A percentile compares a stretch with the other conserved stretches of the same genome.
Conservation (phyloP, 83 land plant species). For the Picea abies region DNA sequence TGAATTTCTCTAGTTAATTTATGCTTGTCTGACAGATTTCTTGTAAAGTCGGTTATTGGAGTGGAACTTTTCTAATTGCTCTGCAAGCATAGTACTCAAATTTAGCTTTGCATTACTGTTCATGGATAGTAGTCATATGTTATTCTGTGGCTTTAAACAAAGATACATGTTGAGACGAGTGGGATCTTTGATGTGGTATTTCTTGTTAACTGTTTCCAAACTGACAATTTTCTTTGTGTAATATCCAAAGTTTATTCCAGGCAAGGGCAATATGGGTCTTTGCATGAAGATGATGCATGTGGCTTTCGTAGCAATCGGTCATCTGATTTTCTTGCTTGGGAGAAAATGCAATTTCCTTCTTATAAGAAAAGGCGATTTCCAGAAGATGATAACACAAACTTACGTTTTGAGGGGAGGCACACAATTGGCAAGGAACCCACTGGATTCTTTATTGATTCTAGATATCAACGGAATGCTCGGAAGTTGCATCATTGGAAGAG, state of each 20-base stretch:
- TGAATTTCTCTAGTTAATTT: too few species aligned
- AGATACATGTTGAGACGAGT: too few species aligned
- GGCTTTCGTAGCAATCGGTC: not conserved
- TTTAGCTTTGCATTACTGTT: too few species aligned
- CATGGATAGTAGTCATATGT: too few species aligned
- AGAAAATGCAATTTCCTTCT: not conserved
- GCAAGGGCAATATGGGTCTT: not conserved
- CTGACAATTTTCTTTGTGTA: not conserved
- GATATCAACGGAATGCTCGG: not conserved
- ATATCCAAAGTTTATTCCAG: conserved; percentile 2
- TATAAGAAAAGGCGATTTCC: not conserved
- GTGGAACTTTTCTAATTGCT: too few species aligned
- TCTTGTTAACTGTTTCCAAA: too few species aligned
- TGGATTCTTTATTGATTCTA: not conserved
- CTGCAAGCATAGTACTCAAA: too few species aligned
- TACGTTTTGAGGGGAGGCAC: not conserved
- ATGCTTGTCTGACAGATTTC: too few species aligned
- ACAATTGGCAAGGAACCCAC: not conserved
- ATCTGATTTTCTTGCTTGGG: not conserved
- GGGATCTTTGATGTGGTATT: too few species aligned
- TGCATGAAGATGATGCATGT: not conserved
- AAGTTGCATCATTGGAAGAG: not conserved
- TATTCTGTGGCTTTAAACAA: too few species aligned
- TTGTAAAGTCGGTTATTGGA: too few species aligned
- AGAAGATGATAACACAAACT: not conserved